Evolutionary conservation across 345 rosid species (phyloP).

Genomic region (Brassica incana): DNA sequence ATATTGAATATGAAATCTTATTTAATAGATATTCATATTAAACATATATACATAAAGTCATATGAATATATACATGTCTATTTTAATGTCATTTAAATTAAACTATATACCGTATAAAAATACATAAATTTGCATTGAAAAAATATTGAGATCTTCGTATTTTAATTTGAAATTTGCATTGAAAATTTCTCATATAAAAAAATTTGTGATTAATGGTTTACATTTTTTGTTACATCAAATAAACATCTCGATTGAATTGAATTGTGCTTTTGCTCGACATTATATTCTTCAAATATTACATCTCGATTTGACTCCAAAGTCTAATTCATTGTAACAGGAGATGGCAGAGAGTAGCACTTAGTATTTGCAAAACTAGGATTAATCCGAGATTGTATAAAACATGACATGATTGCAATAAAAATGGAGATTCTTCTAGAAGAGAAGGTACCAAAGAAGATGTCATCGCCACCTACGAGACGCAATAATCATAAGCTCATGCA

Average conservation of each 20-base stretch:
- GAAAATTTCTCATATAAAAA: too few relatives aligned
- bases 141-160: too few relatives aligned
- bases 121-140: too few relatives aligned
- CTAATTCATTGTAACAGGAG: not conserved
- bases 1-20: too few relatives aligned
- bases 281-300: not conserved
- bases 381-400: not conserved
- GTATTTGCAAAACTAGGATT: not conserved
- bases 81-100: too few relatives aligned
- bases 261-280: not conserved
- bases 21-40: too few relatives aligned
- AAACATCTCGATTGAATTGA: not conserved
- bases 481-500: slow-evolving; percentile 1
- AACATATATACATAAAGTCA: too few relatives aligned
- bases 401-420: slow-evolving; percentile 6
- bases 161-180: too few relatives aligned
- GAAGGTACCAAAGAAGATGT: not conserved
- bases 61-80: too few relatives aligned
- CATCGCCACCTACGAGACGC: slow-evolving; percentile 12
- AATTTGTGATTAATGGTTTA: too few relatives aligned
- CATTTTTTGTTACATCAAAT: too few relatives aligned
- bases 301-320: not conserved
- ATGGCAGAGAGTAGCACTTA: not conserved
- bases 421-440: not conserved
- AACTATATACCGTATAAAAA: too few relatives aligned